phyloP scores from a whole-genome alignment of 306 rosid genomes.

The Inga laurina region DNA sequence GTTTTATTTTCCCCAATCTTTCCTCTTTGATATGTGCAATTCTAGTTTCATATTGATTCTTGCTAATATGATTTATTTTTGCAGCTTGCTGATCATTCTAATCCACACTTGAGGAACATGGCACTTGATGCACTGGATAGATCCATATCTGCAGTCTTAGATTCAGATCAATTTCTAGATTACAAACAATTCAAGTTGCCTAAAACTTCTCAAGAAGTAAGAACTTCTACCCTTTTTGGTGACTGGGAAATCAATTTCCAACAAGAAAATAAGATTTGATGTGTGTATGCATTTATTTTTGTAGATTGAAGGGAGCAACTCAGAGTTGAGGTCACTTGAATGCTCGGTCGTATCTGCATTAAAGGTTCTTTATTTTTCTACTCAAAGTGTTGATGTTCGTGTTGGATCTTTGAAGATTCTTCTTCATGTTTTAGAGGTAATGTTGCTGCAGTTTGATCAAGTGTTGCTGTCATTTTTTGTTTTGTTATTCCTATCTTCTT shows the following conservation, averaged over 20 bases:
- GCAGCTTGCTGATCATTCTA: conserved; percentile 91
- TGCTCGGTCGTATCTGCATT: conserved; percentile 85
- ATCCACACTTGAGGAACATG: conserved; percentile 78
- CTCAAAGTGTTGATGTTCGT: conserved; percentile 73
- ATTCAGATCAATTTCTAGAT: conserved; percentile 72
- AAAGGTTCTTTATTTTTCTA: conserved; percentile 80
- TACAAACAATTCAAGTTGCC: conserved; percentile 45
- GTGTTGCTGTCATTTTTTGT: conserved; percentile 26
- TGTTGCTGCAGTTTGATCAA: conserved; percentile 29
- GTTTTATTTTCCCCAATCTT: conserved; percentile 37
- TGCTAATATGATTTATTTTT: conserved; percentile 38
- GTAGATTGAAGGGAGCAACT: conserved; percentile 56
- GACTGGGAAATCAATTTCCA: conserved; percentile 26
- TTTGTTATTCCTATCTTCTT: conserved; percentile 28
- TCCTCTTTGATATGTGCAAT: conserved; percentile 14
- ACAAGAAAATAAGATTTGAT: conserved; percentile 31
- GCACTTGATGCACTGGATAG: conserved; percentile 93
- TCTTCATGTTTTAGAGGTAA: conserved; percentile 95
- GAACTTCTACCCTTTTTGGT: conserved; percentile 40
- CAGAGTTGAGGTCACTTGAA: conserved; percentile 73
- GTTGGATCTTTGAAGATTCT: conserved; percentile 92
- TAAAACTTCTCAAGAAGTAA: conserved; percentile 59
- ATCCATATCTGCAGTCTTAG: conserved; percentile 93
- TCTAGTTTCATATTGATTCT: conserved; percentile 31
- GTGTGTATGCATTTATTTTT: conserved; percentile 23